Percentiles rank a stretch among this genome's conserved stretches.
Evolutionary conservation across 2,329 filamentous ascomycete species (phyloP).

Genomic region (Colletotrichum aenigma): DNA sequence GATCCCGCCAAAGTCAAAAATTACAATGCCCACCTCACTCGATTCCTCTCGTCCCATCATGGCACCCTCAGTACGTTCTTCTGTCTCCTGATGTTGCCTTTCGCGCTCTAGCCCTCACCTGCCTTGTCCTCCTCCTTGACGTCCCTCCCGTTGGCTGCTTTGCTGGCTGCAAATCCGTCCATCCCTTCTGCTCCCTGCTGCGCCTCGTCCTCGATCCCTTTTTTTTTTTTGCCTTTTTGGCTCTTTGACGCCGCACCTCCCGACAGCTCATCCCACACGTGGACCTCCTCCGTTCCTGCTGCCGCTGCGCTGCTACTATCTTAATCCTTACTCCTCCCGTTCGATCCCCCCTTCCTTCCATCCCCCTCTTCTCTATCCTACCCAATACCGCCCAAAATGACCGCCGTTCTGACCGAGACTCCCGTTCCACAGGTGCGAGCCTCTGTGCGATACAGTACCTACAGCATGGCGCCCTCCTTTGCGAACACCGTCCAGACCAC

Average conservation of each 20-base stretch:
- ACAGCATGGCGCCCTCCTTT: slow-evolving; percentile 65
- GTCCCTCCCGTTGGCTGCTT: background rate
- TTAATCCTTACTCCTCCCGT: slow-evolving; percentile 5
- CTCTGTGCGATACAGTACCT: slow-evolving; percentile 64
- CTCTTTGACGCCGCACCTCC: slow-evolving; percentile 1
- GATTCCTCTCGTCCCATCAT: slow-evolving; percentile 67
- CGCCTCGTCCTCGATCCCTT: background rate
- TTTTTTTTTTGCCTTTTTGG: background rate
- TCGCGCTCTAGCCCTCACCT: background rate
- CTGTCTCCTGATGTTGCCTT: background rate
- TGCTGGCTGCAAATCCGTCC: background rate
- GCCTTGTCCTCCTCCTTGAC: background rate
- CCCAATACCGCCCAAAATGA: background rate
- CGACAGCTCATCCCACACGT: background rate
- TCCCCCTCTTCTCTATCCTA: background rate
- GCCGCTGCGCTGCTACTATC: background rate
- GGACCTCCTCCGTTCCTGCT: slow-evolving; percentile 3
- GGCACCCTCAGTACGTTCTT: slow-evolving; percentile 62
- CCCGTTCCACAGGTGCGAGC: slow-evolving; percentile 47
- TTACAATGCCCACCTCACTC: slow-evolving; percentile 60
- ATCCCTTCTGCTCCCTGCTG: background rate
- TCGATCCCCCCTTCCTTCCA: slow-evolving; percentile 4
- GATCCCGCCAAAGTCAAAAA: slow-evolving; percentile 5
- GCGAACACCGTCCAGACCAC: slow-evolving; percentile 58
- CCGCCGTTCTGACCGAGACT: slow-evolving; percentile 2